Percentiles rank a stretch among this genome's conserved stretches.
Evolutionary conservation across 768 basidiomycete species (phyloP).

Genomic region (Tricholoma sp.): DNA sequence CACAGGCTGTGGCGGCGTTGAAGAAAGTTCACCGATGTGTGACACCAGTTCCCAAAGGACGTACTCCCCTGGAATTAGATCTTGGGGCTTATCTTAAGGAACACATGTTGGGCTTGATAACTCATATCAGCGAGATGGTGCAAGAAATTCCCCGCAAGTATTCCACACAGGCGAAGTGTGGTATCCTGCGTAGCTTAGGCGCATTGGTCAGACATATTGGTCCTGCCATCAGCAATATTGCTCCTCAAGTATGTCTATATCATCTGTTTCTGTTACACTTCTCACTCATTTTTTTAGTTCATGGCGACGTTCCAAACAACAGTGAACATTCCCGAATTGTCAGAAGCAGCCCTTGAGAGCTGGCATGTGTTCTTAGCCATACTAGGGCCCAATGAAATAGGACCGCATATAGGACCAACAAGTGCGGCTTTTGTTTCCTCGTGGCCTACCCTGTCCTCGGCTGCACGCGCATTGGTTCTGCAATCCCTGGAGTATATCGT

Average conservation of each 20-base stretch:
- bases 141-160: slow-evolving; percentile 83
- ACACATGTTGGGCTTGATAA: slow-evolving; percentile 81
- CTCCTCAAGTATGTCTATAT: slow-evolving; percentile 68
- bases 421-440: slow-evolving; percentile 76
- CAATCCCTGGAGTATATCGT: slow-evolving; percentile 67
- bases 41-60: slow-evolving; percentile 17
- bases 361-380: slow-evolving; percentile 77
- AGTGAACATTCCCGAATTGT: slow-evolving; percentile 67
- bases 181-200: slow-evolving; percentile 76
- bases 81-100: slow-evolving; percentile 61
- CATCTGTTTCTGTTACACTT: slow-evolving; percentile 1
- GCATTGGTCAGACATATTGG: slow-evolving; percentile 68
- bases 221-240: slow-evolving; percentile 63
- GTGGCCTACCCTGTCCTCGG: slow-evolving; percentile 61
- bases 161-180: slow-evolving; percentile 58
- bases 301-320: slow-evolving; percentile 95
- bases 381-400: slow-evolving; percentile 62
- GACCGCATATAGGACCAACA: slow-evolving; percentile 81
- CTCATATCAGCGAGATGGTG: slow-evolving; percentile 78
- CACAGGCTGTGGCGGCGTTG: slow-evolving; percentile 34
- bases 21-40: slow-evolving; percentile 44
- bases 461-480: slow-evolving; percentile 48
- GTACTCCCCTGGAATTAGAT: slow-evolving; percentile 24
- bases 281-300: slow-evolving; percentile 46
- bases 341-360: slow-evolving; percentile 70